Conservation (phyloP, 306 rosid genomes). For the Rosa multiflora region DNA sequence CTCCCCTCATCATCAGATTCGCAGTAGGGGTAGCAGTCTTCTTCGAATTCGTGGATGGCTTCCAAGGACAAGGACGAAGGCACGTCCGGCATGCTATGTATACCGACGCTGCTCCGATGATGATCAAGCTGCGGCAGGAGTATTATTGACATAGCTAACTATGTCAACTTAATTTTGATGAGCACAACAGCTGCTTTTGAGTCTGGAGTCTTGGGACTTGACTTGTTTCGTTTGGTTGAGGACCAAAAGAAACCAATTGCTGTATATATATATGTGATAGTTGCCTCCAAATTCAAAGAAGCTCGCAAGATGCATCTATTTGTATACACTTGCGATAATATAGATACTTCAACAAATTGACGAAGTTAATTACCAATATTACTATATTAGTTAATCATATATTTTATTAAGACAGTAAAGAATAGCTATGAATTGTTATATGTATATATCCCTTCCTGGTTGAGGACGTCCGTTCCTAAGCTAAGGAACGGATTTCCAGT, state of each 20-base stretch:
- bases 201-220: not conserved
- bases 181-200: not conserved
- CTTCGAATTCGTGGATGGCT: conserved; percentile 13
- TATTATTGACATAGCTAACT: not conserved
- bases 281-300: not conserved
- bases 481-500: too few species aligned
- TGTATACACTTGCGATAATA: too few species aligned
- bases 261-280: not conserved
- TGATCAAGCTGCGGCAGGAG: not conserved
- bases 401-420: not conserved
- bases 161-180: not conserved
- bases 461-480: too few species aligned
- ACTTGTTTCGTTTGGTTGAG: not conserved
- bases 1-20: conserved; percentile 25
- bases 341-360: too few species aligned
- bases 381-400: too few species aligned
- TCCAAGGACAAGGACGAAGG: not conserved
- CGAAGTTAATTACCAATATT: too few species aligned
- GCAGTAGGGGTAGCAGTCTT: not conserved
- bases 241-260: not conserved
- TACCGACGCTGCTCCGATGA: not conserved
- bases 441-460: too few species aligned
- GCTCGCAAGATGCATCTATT: not conserved
- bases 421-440: too few species aligned
- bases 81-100: not conserved